Conservation (phyloP, 2,329 filamentous ascomycete genomes). For the Microsporum ferrugineum region DNA sequence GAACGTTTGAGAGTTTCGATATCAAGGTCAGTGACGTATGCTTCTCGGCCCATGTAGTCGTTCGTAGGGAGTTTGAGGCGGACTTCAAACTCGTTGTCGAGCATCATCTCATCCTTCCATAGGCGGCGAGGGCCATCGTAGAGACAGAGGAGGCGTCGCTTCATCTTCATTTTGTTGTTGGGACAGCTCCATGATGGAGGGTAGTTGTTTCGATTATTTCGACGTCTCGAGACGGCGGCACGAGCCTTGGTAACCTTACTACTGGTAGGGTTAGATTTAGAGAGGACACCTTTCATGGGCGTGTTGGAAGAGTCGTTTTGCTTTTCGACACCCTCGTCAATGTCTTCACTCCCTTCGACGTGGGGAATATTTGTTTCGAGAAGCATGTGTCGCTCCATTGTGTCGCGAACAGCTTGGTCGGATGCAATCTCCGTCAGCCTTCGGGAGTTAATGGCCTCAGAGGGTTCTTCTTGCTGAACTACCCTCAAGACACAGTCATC, state of each 20-base stretch:
- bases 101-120: constrained; percentile 99
- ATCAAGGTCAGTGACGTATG: constrained; percentile 87
- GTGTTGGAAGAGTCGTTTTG: constrained; percentile 35
- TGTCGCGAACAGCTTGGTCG: constrained; percentile 46
- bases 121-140: constrained; percentile 80
- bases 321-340: constrained; percentile 34
- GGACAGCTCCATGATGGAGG: constrained; percentile 89
- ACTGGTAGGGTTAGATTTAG: constrained; percentile 26
- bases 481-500: constrained; percentile 58
- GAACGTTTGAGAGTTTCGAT: constrained; percentile 79
- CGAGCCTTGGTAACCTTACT: constrained; percentile 58
- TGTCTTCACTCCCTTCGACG: constrained; percentile 46
- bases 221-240: constrained; percentile 49
- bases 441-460: constrained; percentile 47
- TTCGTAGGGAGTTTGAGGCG: constrained; percentile 66
- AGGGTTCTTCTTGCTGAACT: constrained; percentile 48
- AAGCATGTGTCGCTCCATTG: constrained; percentile 47
- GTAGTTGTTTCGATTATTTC: constrained; percentile 88
- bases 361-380: constrained; percentile 38
- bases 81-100: constrained; percentile 88
- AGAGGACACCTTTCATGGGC: constrained; percentile 24
- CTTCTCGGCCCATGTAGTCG: constrained; percentile 72
- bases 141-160: constrained; percentile 88
- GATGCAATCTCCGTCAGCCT: constrained; percentile 48
- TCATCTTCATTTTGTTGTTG: constrained; percentile 91